Evolutionary conservation across 1,139 yeast species (phyloP).

Genomic region (Suzukiozyma palmioleophila): DNA sequence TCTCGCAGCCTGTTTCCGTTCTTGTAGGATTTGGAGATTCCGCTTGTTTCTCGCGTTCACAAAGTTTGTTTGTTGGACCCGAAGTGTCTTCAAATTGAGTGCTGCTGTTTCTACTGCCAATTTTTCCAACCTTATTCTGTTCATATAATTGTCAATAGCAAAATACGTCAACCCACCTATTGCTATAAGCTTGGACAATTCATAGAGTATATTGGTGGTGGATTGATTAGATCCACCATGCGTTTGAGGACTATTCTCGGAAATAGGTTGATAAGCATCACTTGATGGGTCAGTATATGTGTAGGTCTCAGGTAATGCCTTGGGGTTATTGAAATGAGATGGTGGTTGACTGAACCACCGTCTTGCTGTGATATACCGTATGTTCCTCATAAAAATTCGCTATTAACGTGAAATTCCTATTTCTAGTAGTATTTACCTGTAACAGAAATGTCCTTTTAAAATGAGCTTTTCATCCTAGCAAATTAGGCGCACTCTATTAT

Average conservation of each 20-base stretch:
- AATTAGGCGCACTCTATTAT: too few relatives aligned
- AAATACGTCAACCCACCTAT: slow-evolving; percentile 41
- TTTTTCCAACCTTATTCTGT: slow-evolving; percentile 39
- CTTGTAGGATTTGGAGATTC: slow-evolving; percentile 45
- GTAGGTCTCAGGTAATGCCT: background rate
- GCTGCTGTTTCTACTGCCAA: slow-evolving; percentile 35
- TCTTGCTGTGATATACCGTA: background rate
- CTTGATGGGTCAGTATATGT: background rate
- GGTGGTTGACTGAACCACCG: slow-evolving; percentile 1
- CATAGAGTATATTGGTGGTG: background rate
- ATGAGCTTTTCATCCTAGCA: too few relatives aligned
- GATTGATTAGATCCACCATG: background rate
- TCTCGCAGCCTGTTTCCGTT: slow-evolving; percentile 43
- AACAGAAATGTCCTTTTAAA: too few relatives aligned
- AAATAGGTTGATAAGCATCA: background rate
- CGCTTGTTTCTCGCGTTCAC: slow-evolving; percentile 42
- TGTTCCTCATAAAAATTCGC: background rate
- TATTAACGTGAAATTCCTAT: too few relatives aligned
- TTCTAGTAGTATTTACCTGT: too few relatives aligned
- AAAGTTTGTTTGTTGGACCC: slow-evolving; percentile 39
- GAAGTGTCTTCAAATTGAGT: slow-evolving; percentile 40
- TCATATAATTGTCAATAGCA: slow-evolving; percentile 49
- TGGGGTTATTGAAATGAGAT: background rate
- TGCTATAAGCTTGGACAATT: slow-evolving; percentile 20
- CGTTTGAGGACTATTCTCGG: too few relatives aligned